Evolutionary conservation across 495 filamentous ascomycete species (phyloP), one percentile per base, ranked within the genome.

Genomic region (Hypoxylon intermedium): DNA sequence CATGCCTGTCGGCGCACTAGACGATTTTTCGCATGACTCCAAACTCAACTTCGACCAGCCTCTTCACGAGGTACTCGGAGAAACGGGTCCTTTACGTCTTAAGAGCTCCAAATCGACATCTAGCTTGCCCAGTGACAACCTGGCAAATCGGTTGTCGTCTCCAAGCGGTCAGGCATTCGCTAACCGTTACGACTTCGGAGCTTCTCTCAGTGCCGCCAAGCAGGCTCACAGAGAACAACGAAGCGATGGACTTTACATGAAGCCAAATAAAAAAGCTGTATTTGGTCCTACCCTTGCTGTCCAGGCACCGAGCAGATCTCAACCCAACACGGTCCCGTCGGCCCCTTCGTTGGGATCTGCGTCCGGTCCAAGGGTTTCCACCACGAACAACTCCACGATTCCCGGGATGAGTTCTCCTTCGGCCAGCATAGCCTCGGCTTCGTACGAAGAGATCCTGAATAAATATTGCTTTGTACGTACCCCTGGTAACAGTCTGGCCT

Each of bases 401-500:
- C 47, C 57, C 13, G 55, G 63, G 46, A 50, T 60, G 57, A 42
- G 44, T 24, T 65, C 66, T 42, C 58, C 65, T 36, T 51, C 75
- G 30, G 63, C 75, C 20, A 78, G 75, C 57, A 80, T 93, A 60
- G 82, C 92, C 19, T 95, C 93, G 19, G 84, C 88, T 33, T 89
- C 90, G 47, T 97, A 98, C 74, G 87, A 92, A 70, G 94, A 98
- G 73, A 81, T 98, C 53, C 85, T 98, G 67, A 90, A 96, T 79
- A 96, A 95, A 76, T 98, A 96, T 77, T 98, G 94, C 82, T 97
- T 96, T 83, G 93, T 97, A 90, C 84, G 92, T 95, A 79, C 60
- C 56, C 61, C 73, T 60, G 9, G 45, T 33, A 16, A 41, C 18
- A 64, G 64, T 58, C 61, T 65, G 51, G 61, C 60, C 61, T 59